phyloP scores from a whole-genome alignment of 2,329 filamentous ascomycete species.

The Alternaria sp. region DNA sequence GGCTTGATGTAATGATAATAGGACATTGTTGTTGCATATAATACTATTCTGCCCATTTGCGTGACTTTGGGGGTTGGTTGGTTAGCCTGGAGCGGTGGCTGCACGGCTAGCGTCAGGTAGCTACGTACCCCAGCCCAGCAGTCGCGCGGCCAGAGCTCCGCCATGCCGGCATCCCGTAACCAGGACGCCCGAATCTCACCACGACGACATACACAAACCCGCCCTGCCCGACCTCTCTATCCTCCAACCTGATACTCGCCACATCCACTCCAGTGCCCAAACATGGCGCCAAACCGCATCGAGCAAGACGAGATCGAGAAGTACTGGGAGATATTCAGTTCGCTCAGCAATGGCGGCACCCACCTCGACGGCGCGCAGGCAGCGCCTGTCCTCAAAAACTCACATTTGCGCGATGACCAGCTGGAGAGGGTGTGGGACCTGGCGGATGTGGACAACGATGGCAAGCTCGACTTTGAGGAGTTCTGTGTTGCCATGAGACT shows the following conservation, averaged over 20 bases:
- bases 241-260: neutral
- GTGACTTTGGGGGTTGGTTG: neutral
- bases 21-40: conserved; percentile 2
- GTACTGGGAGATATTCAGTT: conserved; percentile 82
- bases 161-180: conserved; percentile 23
- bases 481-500: conserved; percentile 99
- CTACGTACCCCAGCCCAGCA: conserved; percentile 13
- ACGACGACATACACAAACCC: conserved; percentile 6
- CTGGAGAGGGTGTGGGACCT: conserved; percentile 98
- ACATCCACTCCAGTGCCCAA: neutral
- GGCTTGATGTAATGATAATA: conserved; percentile 15
- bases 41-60: neutral
- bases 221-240: conserved; percentile 1
- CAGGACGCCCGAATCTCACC: conserved; percentile 4
- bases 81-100: neutral
- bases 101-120: conserved; percentile 4
- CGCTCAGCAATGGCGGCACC: conserved; percentile 69
- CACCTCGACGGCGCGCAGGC: conserved; percentile 75
- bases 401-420: conserved; percentile 77
- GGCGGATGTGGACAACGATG: conserved; percentile 96
- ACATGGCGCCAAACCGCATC: conserved; percentile 63
- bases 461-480: conserved; percentile 98
- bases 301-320: conserved; percentile 79
- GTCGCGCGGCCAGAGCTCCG: conserved; percentile 22
- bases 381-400: conserved; percentile 77